Conservation (phyloP, 768 basidiomycete genomes). For the Mycena venus region DNA sequence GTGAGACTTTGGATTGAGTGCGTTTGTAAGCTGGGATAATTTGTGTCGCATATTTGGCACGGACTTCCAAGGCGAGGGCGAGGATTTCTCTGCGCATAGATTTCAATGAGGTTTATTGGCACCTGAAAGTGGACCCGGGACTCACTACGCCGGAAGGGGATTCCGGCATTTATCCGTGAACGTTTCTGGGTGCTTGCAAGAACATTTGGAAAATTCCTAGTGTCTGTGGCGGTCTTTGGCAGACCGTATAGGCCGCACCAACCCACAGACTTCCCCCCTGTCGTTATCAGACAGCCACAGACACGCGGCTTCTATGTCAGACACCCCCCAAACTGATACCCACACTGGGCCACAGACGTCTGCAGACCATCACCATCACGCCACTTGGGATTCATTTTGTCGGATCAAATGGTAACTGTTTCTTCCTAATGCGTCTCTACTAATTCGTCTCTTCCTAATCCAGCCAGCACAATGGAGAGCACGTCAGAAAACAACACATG, state of each 20-base stretch:
- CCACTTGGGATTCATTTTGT: not conserved
- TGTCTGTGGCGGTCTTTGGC: not conserved
- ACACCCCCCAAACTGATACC: not conserved
- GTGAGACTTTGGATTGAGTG: no score
- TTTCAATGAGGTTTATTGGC: no score
- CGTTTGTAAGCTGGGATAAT: no score
- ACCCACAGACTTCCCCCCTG: conserved; percentile 6
- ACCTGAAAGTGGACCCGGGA: no score
- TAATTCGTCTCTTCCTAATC: no score
- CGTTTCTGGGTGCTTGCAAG: no score
- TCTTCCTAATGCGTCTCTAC: not conserved
- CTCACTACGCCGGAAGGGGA: no score
- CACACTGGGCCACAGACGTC: not conserved
- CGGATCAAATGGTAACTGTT: not conserved
- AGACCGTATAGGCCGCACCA: not conserved
- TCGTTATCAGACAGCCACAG: not conserved
- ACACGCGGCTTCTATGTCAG: not conserved
- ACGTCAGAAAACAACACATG: not conserved
- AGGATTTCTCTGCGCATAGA: no score
- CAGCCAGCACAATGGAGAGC: not conserved
- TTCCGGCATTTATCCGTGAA: no score
- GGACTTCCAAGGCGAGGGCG: no score
- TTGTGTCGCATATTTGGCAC: no score
- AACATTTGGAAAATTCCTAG: conserved; percentile 8
- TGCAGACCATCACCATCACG: not conserved